Conservation (phyloP, 192 early-diverging fungal genomes). For the Linnemannia zychae region DNA sequence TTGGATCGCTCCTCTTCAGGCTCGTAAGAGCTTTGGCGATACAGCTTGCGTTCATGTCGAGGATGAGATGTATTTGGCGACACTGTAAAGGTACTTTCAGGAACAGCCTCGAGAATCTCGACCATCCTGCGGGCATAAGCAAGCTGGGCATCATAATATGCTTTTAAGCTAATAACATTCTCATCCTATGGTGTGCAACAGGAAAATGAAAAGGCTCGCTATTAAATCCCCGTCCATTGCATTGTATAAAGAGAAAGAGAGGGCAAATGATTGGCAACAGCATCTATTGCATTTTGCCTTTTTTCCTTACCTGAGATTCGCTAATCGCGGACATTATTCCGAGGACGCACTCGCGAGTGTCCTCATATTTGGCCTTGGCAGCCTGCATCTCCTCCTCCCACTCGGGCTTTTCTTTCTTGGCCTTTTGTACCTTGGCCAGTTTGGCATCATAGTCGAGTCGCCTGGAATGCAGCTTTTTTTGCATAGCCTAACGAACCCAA, state of each 20-base stretch:
- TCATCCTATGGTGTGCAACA: not conserved
- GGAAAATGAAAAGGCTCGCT: not conserved
- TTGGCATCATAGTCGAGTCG: slow-evolving; percentile 95
- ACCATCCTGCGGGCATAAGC: slow-evolving; percentile 25
- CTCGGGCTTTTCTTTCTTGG: slow-evolving; percentile 88
- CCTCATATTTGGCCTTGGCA: slow-evolving; percentile 93
- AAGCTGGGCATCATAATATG: slow-evolving; percentile 28
- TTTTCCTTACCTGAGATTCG: slow-evolving; percentile 76
- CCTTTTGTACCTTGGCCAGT: slow-evolving; percentile 83
- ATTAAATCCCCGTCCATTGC: not conserved
- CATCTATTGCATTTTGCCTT: slow-evolving; percentile 3
- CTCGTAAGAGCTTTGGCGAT: slow-evolving; percentile 11
- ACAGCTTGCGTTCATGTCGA: not conserved
- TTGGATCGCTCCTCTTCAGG: slow-evolving; percentile 10
- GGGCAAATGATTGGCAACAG: not conserved
- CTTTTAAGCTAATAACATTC: slow-evolving; percentile 12
- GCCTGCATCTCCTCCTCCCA: slow-evolving; percentile 90
- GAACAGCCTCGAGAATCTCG: slow-evolving; percentile 22
- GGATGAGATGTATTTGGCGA: not conserved
- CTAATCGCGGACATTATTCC: slow-evolving; percentile 85
- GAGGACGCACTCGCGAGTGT: slow-evolving; percentile 79
- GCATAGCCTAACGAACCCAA: slow-evolving; percentile 63
- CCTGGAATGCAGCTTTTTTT: slow-evolving; percentile 89
- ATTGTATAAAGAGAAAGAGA: not conserved
- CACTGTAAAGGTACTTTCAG: slow-evolving; percentile 11